Conservation (phyloP, 352 stramenopile genomes). For the Globisporangium takayamanum region DNA sequence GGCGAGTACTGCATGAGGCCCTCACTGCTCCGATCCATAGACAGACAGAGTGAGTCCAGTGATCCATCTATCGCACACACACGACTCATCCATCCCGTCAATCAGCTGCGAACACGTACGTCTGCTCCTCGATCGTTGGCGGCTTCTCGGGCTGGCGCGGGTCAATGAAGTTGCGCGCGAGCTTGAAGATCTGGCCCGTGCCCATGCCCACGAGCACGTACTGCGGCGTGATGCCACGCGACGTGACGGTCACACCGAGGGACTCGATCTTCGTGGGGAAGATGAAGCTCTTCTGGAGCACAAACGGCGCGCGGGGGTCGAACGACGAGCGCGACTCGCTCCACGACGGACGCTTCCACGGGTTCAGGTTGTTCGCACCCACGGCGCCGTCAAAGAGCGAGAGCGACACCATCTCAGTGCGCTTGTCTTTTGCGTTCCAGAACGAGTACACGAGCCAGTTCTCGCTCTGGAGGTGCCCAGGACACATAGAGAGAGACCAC, state of each 20-base stretch:
- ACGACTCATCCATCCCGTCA: not conserved
- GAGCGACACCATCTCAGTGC: conserved; percentile 77
- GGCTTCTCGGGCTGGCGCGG: conserved; percentile 91
- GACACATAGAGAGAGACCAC: not conserved
- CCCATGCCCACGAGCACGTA: conserved; percentile 91
- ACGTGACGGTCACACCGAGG: conserved; percentile 90
- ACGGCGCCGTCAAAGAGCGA: conserved; percentile 95
- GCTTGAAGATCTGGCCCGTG: conserved; percentile 89
- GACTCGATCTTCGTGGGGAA: conserved; percentile 86
- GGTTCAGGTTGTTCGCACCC: conserved; percentile 91
- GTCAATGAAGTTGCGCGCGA: conserved; percentile 92
- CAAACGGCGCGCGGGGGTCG: conserved; percentile 80
- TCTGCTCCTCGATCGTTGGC: conserved; percentile 77
- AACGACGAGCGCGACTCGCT: conserved; percentile 89
- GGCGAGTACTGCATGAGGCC: conserved; percentile 86
- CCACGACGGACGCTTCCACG: conserved; percentile 91
- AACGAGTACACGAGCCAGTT: conserved; percentile 97
- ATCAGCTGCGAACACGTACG: conserved; percentile 14
- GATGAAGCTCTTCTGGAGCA: conserved; percentile 95
- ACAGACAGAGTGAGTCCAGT: not conserved
- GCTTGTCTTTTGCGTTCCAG: conserved; percentile 90
- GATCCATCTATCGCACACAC: not conserved
- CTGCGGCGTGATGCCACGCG: conserved; percentile 92
- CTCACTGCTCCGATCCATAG: conserved; percentile 29
- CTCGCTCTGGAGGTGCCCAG: conserved; percentile 59